Conservation (phyloP, 768 basidiomycete species). For the Leccinellum luteum region DNA sequence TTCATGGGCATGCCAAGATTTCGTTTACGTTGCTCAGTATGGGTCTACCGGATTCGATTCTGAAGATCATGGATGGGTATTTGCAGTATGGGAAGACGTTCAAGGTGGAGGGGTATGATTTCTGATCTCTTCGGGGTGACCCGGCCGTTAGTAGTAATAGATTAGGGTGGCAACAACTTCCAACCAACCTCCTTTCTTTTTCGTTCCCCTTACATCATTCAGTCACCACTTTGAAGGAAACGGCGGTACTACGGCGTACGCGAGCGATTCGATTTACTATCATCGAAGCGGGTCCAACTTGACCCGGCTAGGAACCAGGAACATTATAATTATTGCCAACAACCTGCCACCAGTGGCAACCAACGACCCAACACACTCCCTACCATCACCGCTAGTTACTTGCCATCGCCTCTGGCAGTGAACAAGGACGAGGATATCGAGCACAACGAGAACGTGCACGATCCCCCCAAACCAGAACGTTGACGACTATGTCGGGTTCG, state of each 20-base stretch:
- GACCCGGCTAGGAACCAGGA: not conserved
- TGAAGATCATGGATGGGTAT: constrained; percentile 92
- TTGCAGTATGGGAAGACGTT: constrained; percentile 85
- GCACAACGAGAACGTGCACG: not conserved
- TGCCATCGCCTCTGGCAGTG: not conserved
- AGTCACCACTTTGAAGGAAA: not conserved
- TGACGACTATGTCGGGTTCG: not conserved
- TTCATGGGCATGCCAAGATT: constrained; percentile 93
- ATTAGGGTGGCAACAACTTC: constrained; percentile 7
- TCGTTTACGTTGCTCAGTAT: constrained; percentile 91
- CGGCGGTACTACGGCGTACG: no score
- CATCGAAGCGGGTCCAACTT: not conserved
- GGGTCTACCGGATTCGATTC: constrained; percentile 85
- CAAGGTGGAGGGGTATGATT: constrained; percentile 84
- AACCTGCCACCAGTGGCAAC: not conserved
- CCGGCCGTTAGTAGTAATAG: not conserved
- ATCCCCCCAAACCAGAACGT: not conserved
- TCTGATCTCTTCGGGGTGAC: constrained; percentile 36
- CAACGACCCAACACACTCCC: not conserved
- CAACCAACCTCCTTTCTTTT: not conserved
- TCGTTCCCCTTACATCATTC: not conserved
- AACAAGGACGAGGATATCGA: not conserved
- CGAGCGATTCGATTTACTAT: not conserved
- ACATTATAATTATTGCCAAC: not conserved
- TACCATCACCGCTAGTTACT: not conserved